Percentiles rank a stretch among this genome's conserved stretches.
Evolutionary conservation across 1,284 basidiomycete species (phyloP).

Genomic region (Cryptococcus sp.): DNA sequence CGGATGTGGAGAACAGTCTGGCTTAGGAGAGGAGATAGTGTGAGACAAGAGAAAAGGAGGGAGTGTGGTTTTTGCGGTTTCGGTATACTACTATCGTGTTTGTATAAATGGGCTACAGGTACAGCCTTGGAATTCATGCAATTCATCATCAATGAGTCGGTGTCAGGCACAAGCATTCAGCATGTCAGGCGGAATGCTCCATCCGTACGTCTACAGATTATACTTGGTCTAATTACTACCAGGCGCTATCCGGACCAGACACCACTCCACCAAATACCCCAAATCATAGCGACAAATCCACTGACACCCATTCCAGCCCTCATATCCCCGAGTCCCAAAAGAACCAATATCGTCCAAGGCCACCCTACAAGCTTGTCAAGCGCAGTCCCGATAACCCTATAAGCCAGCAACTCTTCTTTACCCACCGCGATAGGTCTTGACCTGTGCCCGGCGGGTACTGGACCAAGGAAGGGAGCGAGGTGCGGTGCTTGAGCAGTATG

Average conservation of each 20-base stretch:
- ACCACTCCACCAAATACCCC: conserved; percentile 42
- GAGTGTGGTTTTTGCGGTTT: background rate
- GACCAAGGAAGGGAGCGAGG: conserved; percentile 29
- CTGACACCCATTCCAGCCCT: conserved; percentile 37
- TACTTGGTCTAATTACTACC: too few relatives aligned
- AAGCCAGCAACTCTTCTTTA: conserved; percentile 25
- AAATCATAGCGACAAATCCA: conserved; percentile 41
- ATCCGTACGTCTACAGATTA: too few relatives aligned
- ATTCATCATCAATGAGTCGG: too few relatives aligned
- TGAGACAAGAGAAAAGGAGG: too few relatives aligned
- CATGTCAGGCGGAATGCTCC: too few relatives aligned
- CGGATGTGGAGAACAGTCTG: conserved; percentile 73
- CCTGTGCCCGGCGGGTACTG: conserved; percentile 23
- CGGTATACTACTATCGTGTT: background rate
- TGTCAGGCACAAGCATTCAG: too few relatives aligned
- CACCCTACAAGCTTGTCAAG: conserved; percentile 39
- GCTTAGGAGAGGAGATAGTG: conserved; percentile 20
- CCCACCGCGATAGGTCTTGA: conserved; percentile 21
- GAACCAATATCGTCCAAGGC: conserved; percentile 37
- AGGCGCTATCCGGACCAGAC: conserved; percentile 22
- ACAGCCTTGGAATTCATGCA: too few relatives aligned
- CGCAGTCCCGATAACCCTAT: conserved; percentile 22
- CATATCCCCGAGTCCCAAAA: conserved; percentile 39
- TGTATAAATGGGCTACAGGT: background rate
- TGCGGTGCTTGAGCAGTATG: conserved; percentile 27